Conservation (phyloP, 2,329 filamentous ascomycete species). For the Didymella glomerata region DNA sequence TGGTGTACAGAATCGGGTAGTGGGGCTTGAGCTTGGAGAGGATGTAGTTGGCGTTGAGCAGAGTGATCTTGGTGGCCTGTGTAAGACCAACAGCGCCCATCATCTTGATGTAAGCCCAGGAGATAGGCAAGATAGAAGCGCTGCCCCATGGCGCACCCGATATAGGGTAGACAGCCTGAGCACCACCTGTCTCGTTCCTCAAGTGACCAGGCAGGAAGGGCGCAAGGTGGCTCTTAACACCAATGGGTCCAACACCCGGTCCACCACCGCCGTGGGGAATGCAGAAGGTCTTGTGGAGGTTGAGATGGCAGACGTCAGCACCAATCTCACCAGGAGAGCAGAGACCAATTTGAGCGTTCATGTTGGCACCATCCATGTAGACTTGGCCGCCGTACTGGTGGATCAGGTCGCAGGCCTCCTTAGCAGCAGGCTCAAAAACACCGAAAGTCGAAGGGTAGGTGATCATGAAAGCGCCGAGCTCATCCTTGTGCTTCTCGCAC, state of each 20-base stretch:
- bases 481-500: constrained; percentile 84
- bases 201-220: constrained; percentile 79
- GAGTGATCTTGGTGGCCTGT: constrained; percentile 87
- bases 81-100: constrained; percentile 86
- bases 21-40: constrained; percentile 84
- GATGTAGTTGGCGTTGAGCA: constrained; percentile 98
- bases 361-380: constrained; percentile 98
- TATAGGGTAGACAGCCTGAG: constrained; percentile 72
- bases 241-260: constrained; percentile 92
- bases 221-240: constrained; percentile 82
- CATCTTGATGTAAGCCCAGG: constrained; percentile 93
- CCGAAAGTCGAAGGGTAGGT: constrained; percentile 96
- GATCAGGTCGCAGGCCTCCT: constrained; percentile 83
- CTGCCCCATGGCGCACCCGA: constrained; percentile 87
- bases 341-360: constrained; percentile 97
- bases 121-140: constrained; percentile 91
- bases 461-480: constrained; percentile 93
- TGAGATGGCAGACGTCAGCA: constrained; percentile 95
- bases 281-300: constrained; percentile 98
- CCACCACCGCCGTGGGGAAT: constrained; percentile 96
- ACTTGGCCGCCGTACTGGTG: constrained; percentile 90
- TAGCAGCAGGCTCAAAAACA: constrained; percentile 90
- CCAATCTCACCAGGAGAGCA: constrained; percentile 95
- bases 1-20: constrained; percentile 94
- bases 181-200: constrained; percentile 64